phyloP scores from a whole-genome alignment of 1,139 yeast species.

The Kurtzmaniella quercitrusa region DNA sequence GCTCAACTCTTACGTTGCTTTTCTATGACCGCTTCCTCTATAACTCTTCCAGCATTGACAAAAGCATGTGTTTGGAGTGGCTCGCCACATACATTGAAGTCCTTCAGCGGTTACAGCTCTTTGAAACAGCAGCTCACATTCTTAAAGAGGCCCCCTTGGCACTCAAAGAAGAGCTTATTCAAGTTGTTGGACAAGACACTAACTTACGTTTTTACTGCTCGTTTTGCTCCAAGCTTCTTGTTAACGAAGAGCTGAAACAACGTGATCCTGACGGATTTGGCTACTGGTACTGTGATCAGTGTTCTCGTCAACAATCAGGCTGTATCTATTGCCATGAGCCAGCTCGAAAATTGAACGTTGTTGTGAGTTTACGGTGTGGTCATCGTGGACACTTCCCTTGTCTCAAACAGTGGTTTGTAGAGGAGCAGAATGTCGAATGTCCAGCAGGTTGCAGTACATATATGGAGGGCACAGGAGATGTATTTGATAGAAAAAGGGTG shows the following conservation, averaged over 20 bases:
- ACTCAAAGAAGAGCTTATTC: constrained; percentile 35
- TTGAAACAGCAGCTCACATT: constrained; percentile 56
- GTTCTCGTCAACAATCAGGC: constrained; percentile 54
- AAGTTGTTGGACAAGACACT: constrained; percentile 50
- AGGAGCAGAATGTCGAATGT: constrained; percentile 61
- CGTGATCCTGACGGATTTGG: constrained; percentile 41
- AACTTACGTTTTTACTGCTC: constrained; percentile 65
- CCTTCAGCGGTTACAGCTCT: constrained; percentile 49
- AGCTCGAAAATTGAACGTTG: constrained; percentile 65
- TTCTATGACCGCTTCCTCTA: constrained; percentile 38
- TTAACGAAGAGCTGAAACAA: constrained; percentile 58
- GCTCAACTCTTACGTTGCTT: constrained; percentile 55
- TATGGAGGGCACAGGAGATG: background rate
- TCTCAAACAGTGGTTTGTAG: constrained; percentile 71
- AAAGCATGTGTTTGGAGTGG: constrained; percentile 46
- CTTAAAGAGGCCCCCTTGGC: constrained; percentile 42
- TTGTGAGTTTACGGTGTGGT: constrained; percentile 70
- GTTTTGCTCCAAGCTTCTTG: constrained; percentile 57
- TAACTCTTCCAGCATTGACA: constrained; percentile 14
- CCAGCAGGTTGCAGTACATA: constrained; percentile 65
- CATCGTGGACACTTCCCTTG: constrained; percentile 87
- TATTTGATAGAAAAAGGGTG: background rate
- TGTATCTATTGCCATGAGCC: constrained; percentile 85
- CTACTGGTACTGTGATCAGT: constrained; percentile 81
- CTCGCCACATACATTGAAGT: constrained; percentile 54